Conservation (phyloP, 176 grass and related monocot genomes). For the Saccharum spontaneum region DNA sequence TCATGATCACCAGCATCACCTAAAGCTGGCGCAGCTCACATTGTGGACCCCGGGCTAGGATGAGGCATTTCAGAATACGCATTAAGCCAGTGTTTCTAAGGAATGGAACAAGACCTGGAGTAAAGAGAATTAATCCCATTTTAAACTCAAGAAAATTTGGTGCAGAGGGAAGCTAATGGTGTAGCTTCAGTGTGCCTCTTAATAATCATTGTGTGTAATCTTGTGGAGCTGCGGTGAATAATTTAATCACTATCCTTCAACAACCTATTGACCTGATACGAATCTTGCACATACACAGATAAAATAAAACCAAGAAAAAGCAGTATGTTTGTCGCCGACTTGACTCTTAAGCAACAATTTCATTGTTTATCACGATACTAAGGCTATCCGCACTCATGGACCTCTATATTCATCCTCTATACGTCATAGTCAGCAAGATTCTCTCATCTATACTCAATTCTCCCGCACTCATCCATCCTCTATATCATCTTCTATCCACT, state of each 20-base stretch:
- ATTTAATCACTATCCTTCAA: neutral
- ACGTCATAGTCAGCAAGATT: too few relatives aligned
- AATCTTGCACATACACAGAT: neutral
- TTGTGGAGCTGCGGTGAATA: neutral
- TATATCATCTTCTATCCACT: too few relatives aligned
- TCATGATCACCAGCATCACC: neutral
- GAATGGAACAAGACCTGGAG: neutral
- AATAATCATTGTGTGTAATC: neutral
- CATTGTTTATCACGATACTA: neutral
- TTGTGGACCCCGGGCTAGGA: neutral
- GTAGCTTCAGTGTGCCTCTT: neutral
- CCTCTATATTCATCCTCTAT: too few relatives aligned
- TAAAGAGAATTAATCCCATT: neutral
- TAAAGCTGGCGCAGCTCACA: neutral
- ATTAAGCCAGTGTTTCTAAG: neutral
- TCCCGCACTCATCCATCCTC: too few relatives aligned
- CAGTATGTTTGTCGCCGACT: neutral
- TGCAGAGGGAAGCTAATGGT: neutral
- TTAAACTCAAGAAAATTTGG: neutral
- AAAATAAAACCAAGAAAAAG: neutral
- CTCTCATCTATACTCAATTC: too few relatives aligned
- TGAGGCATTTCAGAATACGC: neutral
- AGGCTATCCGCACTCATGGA: too few relatives aligned
- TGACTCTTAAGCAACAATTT: neutral
- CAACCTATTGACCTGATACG: neutral